Evolutionary conservation across 495 filamentous ascomycete species (phyloP), one percentile per base, ranked within the genome.

Genomic region (Paragyromitra xinjiangensis): DNA sequence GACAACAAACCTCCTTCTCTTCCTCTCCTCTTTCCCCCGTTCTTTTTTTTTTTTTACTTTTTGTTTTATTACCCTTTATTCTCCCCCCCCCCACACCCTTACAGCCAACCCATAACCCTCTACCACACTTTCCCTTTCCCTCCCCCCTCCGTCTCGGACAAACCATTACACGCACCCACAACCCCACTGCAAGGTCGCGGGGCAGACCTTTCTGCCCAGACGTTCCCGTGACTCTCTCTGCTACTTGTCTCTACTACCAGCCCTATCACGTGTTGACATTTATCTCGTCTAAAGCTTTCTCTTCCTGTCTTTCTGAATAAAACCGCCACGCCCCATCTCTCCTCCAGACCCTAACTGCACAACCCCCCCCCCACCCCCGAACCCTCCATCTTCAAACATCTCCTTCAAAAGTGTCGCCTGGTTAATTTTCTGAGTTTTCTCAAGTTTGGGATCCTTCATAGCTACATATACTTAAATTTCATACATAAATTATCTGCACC

Each of bases 251-350:
- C 65, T 29, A 70, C 12, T 48, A 71, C 61, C 39, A 77, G 61
- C 40, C 76, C 69, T 64, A 78, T 79, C 76, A 78, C 75, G 78
- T 79, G 78, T 79, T 78, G 78, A 73, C 68, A 68, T 80, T 79
- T 79, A 69, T 73, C 71, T 80, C 78, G 62, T 63, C 64, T 68
- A 76, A 80, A 81, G 78, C 71, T 77, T 45, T 67, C 77, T 70
- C 64, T 78, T 73, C 62, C 61, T 71, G 62, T 67, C 69, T 67
- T 66, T 64, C 69, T 72, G 65, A 81, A 80, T 75, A 76, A 77
- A 80, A 76, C 56, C 78, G 78, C 78, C 65, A 50, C 72, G 71
- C 74, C 53, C 68, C 73, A 73, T 78, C 58, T 42, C 64, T 68
- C 66, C 67, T 65, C 50, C 78, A 63, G 69, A 22, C 61, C 48